Evolutionary conservation across 371 early-diverging fungal genomes (phyloP).

Genomic region (Quaeritorhiza haematococci): DNA sequence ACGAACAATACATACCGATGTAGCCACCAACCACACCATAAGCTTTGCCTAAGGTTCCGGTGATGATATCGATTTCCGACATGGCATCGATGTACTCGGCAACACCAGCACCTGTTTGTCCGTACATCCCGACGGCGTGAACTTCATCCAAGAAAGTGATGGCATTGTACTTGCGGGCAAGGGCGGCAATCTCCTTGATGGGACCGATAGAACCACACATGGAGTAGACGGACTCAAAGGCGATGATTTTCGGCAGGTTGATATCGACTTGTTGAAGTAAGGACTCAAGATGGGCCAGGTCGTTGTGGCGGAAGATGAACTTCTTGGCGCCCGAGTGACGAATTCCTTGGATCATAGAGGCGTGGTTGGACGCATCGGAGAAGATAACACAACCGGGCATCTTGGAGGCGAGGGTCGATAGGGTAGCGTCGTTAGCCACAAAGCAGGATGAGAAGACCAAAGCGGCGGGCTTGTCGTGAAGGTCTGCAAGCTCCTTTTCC

Average conservation of each 20-base stretch:
- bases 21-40: slow-evolving; percentile 98
- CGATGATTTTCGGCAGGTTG: slow-evolving; percentile 89
- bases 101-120: slow-evolving; percentile 92
- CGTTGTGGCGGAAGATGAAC: slow-evolving; percentile 93
- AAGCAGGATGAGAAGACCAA: slow-evolving; percentile 97
- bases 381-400: slow-evolving; percentile 92
- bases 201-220: slow-evolving; percentile 98
- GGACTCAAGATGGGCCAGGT: slow-evolving; percentile 83
- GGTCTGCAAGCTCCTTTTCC: slow-evolving; percentile 83
- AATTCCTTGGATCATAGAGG: slow-evolving; percentile 98
- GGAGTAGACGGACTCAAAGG: slow-evolving; percentile 97
- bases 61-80: slow-evolving; percentile 93
- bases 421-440: slow-evolving; percentile 96
- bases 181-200: slow-evolving; percentile 83
- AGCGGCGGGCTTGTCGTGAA: slow-evolving; percentile 89
- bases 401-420: slow-evolving; percentile 85
- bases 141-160: slow-evolving; percentile 98
- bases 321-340: slow-evolving; percentile 86
- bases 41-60: slow-evolving; percentile 97
- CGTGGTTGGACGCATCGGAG: slow-evolving; percentile 92
- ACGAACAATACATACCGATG: slow-evolving; percentile 49
- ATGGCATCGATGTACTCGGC: slow-evolving; percentile 91
- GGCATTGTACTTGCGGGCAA: slow-evolving; percentile 96
- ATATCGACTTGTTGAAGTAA: slow-evolving; percentile 74
- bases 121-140: slow-evolving; percentile 98